Conservation (phyloP, 2,329 filamentous ascomycete genomes). For the Hypoxylon sp. region DNA sequence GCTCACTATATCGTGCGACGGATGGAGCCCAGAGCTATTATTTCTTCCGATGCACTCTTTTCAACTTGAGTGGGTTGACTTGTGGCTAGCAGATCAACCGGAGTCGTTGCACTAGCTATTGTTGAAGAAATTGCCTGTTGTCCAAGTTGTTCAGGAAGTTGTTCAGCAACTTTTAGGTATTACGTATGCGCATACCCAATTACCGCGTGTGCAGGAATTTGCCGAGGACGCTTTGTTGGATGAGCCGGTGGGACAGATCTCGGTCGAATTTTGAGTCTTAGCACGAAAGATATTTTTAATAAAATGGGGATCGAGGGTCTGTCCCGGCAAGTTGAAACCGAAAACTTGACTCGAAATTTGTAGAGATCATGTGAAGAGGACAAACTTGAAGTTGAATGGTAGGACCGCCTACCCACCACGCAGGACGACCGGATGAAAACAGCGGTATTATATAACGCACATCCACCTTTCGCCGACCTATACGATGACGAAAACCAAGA, state of each 20-base stretch:
- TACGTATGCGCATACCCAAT: slow-evolving; percentile 35
- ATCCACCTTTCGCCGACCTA: slow-evolving; percentile 4
- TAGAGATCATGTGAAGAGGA: slow-evolving; percentile 37
- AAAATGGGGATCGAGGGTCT: slow-evolving; percentile 34
- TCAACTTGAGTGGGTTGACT: background rate
- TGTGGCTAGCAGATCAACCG: slow-evolving; percentile 14
- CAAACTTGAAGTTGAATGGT: slow-evolving; percentile 26
- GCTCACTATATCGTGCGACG: slow-evolving; percentile 27
- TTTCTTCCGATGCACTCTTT: slow-evolving; percentile 19
- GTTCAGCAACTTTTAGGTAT: slow-evolving; percentile 23
- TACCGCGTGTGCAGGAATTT: slow-evolving; percentile 26
- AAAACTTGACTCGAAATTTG: slow-evolving; percentile 26
- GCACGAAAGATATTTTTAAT: slow-evolving; percentile 36
- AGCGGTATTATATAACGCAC: slow-evolving; percentile 21
- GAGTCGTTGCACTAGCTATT: slow-evolving; percentile 1
- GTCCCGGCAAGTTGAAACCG: slow-evolving; percentile 35
- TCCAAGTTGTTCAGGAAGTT: slow-evolving; percentile 1
- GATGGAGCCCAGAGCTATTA: slow-evolving; percentile 18
- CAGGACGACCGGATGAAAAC: slow-evolving; percentile 16
- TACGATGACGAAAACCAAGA: slow-evolving; percentile 6
- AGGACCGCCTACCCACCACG: background rate
- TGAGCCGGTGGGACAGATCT: slow-evolving; percentile 33
- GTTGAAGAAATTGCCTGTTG: slow-evolving; percentile 16
- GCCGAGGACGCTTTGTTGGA: slow-evolving; percentile 25
- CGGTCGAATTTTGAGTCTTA: slow-evolving; percentile 42